Conservation (phyloP, 2,329 filamentous ascomycete genomes). For the Trichoderma sp. region DNA sequence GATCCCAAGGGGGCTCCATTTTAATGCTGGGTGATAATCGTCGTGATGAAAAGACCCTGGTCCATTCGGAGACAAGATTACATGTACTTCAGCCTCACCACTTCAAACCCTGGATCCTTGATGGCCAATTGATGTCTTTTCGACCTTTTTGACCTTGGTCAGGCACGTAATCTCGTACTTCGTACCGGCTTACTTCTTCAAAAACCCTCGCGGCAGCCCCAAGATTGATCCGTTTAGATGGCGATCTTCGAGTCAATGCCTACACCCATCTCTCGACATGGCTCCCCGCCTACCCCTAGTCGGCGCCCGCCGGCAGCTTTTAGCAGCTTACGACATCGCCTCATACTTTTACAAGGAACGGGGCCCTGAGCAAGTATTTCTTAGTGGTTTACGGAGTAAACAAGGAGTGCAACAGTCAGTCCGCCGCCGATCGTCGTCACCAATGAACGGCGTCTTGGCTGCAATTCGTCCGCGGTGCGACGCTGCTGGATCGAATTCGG, state of each 20-base stretch:
- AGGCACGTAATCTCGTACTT: background rate
- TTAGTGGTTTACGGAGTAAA: background rate
- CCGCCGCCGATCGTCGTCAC: slow-evolving; percentile 7
- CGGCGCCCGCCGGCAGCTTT: slow-evolving; percentile 7
- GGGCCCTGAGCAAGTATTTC: background rate
- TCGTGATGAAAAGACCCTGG: background rate
- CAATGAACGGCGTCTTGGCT: background rate
- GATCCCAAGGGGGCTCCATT: background rate
- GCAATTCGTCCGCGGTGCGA: background rate
- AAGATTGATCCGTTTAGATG: background rate
- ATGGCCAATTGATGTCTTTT: background rate
- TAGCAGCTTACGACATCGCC: background rate
- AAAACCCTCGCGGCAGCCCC: background rate
- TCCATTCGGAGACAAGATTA: background rate
- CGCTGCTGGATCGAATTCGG: slow-evolving; percentile 14
- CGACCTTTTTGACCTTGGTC: background rate
- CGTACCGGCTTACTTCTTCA: background rate
- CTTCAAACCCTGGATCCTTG: background rate
- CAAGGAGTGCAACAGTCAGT: background rate
- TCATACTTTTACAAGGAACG: background rate
- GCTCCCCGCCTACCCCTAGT: background rate
- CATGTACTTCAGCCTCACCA: background rate
- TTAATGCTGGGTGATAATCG: background rate
- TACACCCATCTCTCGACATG: background rate
- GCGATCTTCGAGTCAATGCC: background rate